Evolutionary conservation across 148 eudicot genomes (phyloP).

Genomic region (Oxyria digyna): DNA sequence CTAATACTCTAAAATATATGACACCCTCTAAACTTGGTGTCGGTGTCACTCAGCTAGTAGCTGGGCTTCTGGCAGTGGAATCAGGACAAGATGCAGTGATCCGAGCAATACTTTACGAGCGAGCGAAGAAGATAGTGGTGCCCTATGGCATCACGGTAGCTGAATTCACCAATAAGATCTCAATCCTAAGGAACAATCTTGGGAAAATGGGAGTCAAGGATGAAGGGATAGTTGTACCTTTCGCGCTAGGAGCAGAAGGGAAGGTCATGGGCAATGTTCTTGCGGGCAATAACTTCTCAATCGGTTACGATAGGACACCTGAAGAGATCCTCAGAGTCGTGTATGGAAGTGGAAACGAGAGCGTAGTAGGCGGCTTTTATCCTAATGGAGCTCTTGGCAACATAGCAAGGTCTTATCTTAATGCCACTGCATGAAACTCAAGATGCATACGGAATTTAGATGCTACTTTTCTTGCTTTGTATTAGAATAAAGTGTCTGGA

Average conservation of each 20-base stretch:
- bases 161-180: slow-evolving; percentile 55
- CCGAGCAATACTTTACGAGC: slow-evolving; percentile 48
- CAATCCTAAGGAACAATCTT: slow-evolving; percentile 47
- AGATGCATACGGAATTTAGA: too few relatives aligned
- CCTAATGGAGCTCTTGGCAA: slow-evolving; percentile 63
- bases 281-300: slow-evolving; percentile 38
- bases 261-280: slow-evolving; percentile 46
- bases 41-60: slow-evolving; percentile 64
- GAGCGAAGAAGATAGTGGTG: slow-evolving; percentile 25
- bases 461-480: not conserved
- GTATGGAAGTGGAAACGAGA: slow-evolving; percentile 45
- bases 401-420: slow-evolving; percentile 39
- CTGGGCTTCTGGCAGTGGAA: slow-evolving; percentile 68
- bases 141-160: slow-evolving; percentile 62
- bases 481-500: not conserved
- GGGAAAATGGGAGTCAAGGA: slow-evolving; percentile 49
- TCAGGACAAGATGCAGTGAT: slow-evolving; percentile 90
- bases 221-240: slow-evolving; percentile 44
- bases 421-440: not conserved
- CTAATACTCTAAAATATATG: not conserved
- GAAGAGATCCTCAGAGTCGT: slow-evolving; percentile 67
- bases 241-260: slow-evolving; percentile 38
- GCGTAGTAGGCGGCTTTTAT: slow-evolving; percentile 51
- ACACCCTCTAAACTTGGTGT: not conserved
- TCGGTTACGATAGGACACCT: slow-evolving; percentile 55